Base-by-base conservation (phyloP, 345 rosid genomes). In the Ceriops decandra region DNA sequence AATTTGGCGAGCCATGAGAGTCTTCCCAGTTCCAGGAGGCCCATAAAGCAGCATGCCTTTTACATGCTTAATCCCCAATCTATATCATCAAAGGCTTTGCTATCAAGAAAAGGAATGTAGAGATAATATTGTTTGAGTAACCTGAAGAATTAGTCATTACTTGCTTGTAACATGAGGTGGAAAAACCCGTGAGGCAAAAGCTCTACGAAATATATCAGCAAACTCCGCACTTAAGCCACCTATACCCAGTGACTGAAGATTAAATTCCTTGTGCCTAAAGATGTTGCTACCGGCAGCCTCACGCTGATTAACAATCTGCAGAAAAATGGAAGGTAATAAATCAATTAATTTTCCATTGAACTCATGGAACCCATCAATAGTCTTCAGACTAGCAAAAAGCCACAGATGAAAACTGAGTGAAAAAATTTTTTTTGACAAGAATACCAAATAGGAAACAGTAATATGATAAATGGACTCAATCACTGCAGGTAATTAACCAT, bases 181-280 rank as follows among this genome's bases (percentile, higher is more conserved):
- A 82, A 95, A 90, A 75, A 95, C 99, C 75, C 99, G 91, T 69
- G 99, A 95, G 47, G 99, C 98, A 82, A 95, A 95, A 72, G 98
- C 99, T 84, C 99, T 85, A 80, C 99, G 85, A 82, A 95, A 95
- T 80, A 95, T 92, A 82, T 95, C 97, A 6, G 97, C 90, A 85
- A 95, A 95, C 81, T 95, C 98, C n/a, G 89, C 96, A 81, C 99
- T 85, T 75, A 95, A 75, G 68, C 99, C 99, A 74, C 99, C 99
- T 77, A 95, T 95, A 75, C 99, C 98, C 69, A 92, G 78, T 20
- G 96, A 83, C 83, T 90, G 84, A 63, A 92, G 98, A 85, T 95
- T 95, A 68, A 95, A 95, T 72, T 95, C 97, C 83, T 95, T 92
- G 7, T 90, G 98, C 81, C 78, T 92, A 69, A 95, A 95, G 72